Percentiles rank a stretch among this genome's conserved stretches.
Conservation (phyloP, 257 asterid species). For the Ehretia macrophylla region DNA sequence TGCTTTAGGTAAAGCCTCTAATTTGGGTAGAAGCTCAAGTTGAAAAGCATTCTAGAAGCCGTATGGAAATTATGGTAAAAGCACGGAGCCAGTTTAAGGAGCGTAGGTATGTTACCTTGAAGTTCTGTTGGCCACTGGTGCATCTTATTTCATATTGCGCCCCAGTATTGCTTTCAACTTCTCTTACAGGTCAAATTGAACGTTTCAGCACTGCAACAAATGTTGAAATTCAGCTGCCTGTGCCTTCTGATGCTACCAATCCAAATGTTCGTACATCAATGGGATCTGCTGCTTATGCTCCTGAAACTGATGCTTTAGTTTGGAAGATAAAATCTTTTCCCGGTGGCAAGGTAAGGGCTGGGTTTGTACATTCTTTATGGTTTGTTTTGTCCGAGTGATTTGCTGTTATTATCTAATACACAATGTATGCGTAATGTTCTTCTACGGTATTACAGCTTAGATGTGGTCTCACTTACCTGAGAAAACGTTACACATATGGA, state of each 20-base stretch:
- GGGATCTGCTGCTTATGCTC: conserved; percentile 98
- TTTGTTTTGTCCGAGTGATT: neutral
- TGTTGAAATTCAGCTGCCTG: conserved; percentile 97
- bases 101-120: conserved; percentile 62
- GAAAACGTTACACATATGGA: neutral
- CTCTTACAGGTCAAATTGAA: conserved; percentile 22
- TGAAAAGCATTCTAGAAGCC: conserved; percentile 92
- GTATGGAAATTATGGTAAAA: conserved; percentile 80
- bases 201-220: conserved; percentile 88
- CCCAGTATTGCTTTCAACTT: conserved; percentile 7
- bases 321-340: conserved; percentile 99
- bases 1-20: conserved; percentile 85
- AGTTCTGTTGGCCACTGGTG: too few species aligned
- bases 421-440: neutral
- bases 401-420: neutral
- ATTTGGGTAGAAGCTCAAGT: conserved; percentile 98
- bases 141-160: neutral
- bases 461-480: neutral
- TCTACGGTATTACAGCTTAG: neutral
- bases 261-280: conserved; percentile 95
- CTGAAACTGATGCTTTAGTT: conserved; percentile 83
- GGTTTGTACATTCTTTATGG: conserved; percentile 6
- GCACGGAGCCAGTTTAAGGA: conserved; percentile 98
- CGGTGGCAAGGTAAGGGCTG: conserved; percentile 98
- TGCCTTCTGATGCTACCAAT: conserved; percentile 92